Evolutionary conservation across 495 filamentous ascomycete species (phyloP).

Genomic region (Chlorociboria aeruginascens): DNA sequence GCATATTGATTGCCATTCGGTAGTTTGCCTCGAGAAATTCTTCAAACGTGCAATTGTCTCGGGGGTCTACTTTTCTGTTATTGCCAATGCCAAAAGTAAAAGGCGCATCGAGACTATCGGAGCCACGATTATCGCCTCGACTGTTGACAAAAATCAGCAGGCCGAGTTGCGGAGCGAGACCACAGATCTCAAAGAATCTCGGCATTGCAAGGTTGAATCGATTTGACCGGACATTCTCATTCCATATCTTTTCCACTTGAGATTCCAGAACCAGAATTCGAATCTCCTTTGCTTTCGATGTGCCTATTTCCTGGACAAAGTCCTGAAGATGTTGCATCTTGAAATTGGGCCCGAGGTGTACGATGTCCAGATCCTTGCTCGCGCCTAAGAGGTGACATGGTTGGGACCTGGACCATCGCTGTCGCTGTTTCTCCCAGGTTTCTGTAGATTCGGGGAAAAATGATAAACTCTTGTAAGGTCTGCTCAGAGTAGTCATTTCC

Average conservation of each 20-base stretch:
- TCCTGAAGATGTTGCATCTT: neutral
- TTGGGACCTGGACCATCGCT: too few relatives aligned
- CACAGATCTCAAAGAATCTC: neutral
- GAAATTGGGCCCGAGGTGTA: slow-evolving; percentile 1
- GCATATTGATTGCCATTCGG: too few relatives aligned
- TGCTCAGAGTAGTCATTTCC: too few relatives aligned
- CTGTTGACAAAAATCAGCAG: too few relatives aligned
- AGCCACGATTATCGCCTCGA: neutral
- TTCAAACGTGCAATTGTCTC: too few relatives aligned
- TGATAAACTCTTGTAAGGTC: too few relatives aligned
- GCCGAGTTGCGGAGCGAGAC: too few relatives aligned
- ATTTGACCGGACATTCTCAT: neutral
- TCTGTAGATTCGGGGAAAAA: too few relatives aligned
- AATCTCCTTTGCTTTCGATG: neutral
- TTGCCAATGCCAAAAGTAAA: neutral
- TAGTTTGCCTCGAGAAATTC: too few relatives aligned
- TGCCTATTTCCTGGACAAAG: neutral
- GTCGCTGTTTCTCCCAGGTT: too few relatives aligned
- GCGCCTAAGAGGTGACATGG: neutral
- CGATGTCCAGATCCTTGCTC: neutral
- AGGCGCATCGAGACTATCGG: neutral
- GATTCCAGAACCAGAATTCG: neutral
- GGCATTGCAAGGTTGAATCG: neutral
- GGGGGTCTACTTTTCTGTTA: too few relatives aligned
- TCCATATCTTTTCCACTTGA: neutral